These are phyloP conservation scores for Ochetophila trinervis DNA, from an alignment of 306 rosid genomes.

Conservation along the genomic window DNA sequence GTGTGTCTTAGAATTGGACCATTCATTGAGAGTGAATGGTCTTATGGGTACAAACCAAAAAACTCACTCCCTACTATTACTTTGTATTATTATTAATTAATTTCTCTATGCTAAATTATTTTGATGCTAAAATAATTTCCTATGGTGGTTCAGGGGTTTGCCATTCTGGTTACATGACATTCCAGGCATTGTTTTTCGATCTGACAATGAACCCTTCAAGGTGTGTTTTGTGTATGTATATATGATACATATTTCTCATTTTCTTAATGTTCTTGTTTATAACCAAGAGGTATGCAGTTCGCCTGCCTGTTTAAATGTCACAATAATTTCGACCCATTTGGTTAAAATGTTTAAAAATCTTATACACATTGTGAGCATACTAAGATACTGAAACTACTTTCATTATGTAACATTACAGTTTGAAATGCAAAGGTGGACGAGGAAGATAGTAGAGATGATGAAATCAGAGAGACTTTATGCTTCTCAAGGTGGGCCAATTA, in stretches of 20 bases:
- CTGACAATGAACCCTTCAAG: slow-evolving; percentile 78
- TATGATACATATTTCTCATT: neutral
- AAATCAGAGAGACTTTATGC: slow-evolving; percentile 69
- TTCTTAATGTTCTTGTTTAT: neutral
- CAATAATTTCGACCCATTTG: neutral
- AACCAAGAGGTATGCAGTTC: too few species aligned
- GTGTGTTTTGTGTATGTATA: slow-evolving; percentile 24
- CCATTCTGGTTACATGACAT: slow-evolving; percentile 78
- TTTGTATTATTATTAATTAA: neutral
- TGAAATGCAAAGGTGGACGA: slow-evolving; percentile 68
- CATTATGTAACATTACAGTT: slow-evolving; percentile 35
- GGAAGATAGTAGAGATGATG: slow-evolving; percentile 66
- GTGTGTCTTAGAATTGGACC: slow-evolving; percentile 87
- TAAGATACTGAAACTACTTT: too few species aligned
- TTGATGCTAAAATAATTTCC: neutral
- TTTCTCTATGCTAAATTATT: neutral
- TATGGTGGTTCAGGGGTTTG: slow-evolving; percentile 52
- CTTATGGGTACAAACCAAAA: slow-evolving; percentile 52
- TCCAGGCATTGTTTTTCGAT: slow-evolving; percentile 66
- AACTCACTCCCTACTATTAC: neutral
- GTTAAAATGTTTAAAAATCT: neutral
- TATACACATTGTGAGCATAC: too few species aligned
- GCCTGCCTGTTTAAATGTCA: neutral
- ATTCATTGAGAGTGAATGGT: slow-evolving; percentile 75
- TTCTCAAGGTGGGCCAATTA: slow-evolving; percentile 90